Evolutionary conservation across 1,284 basidiomycete species (phyloP), one percentile per base, ranked within the genome.

Genomic region (Apiotrichum akiyoshidainum): DNA sequence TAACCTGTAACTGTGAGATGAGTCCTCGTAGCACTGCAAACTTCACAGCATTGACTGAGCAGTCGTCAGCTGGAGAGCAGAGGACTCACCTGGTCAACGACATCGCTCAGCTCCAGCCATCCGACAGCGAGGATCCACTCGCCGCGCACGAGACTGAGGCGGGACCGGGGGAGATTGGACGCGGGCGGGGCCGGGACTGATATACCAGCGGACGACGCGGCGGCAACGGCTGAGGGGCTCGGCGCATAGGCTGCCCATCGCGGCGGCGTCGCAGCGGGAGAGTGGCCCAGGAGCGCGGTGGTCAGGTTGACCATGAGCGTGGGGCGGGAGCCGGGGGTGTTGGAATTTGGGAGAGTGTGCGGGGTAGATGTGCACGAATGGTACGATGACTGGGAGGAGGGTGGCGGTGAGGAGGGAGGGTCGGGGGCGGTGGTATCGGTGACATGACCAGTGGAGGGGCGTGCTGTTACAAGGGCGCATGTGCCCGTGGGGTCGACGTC

Each of bases 231-330:
- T 5, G 37, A 14, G 10, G 37, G 49, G 16, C 16, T 50, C 2
- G 49, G 35, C 3, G 49, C 37, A 21, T n/a, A 50, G 2, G 37
- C 49, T 2, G 17, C 21, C 13, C 19, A 22, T 7, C 21, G 13
- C 10, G 35, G 21, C 5, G 35, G 14, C 12, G 22, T 13, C 13
- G 22, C 49, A 17, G 37, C 22, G 4, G 49, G 49, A 14, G 49
- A 50, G 49, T 40, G 49, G 14, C 49, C 49, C 21, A 50, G 21
- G 21, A 50, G 37, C 21, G 49, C 49, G 6, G 22, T 31, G 12
- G 37, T 26, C 21, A 50, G 49, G 14, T 40, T 41, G 19, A 50
- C 4, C 16, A 50, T 7, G 37, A 50, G 35, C 2, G 49, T 50
- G 13, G 46, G 46, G 17, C 46, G 46, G 16, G 16, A 16, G 26